Conservation (phyloP, 23 red algal genomes). For the Gracilaria gracilis region DNA sequence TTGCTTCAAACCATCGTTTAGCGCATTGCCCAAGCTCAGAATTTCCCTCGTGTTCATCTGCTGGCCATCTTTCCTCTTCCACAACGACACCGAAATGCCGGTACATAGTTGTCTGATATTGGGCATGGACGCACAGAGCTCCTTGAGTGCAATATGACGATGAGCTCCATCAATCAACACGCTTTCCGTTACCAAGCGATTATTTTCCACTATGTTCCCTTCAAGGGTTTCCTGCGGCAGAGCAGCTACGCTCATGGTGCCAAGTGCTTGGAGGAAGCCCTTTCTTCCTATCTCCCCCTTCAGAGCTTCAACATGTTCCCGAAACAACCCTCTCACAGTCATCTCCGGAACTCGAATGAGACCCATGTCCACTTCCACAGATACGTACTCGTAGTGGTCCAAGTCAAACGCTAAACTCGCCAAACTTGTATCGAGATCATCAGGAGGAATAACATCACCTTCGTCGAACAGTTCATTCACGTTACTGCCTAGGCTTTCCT, state of each 20-base stretch:
- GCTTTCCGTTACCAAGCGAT: background rate
- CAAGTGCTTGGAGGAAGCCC: background rate
- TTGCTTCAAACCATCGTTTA: background rate
- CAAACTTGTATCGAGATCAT: background rate
- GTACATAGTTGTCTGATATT: background rate
- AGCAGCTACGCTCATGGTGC: background rate
- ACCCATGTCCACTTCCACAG: background rate
- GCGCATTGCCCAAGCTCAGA: background rate
- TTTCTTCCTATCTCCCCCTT: background rate
- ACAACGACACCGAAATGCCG: background rate
- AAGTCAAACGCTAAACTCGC: background rate
- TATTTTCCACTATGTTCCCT: background rate
- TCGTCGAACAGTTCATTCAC: background rate
- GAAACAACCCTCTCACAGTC: background rate
- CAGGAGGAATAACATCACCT: background rate
- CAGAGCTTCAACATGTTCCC: background rate
- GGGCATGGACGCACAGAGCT: background rate
- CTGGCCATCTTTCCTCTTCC: background rate
- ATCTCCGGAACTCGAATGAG: background rate
- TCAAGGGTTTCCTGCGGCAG: background rate
- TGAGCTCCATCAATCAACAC: background rate
- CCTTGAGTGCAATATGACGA: background rate
- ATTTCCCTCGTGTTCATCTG: background rate
- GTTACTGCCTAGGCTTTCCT: background rate
- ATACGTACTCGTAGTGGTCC: background rate